phyloP scores from a whole-genome alignment of 768 basidiomycete species.

The Favolaschia claudopus region DNA sequence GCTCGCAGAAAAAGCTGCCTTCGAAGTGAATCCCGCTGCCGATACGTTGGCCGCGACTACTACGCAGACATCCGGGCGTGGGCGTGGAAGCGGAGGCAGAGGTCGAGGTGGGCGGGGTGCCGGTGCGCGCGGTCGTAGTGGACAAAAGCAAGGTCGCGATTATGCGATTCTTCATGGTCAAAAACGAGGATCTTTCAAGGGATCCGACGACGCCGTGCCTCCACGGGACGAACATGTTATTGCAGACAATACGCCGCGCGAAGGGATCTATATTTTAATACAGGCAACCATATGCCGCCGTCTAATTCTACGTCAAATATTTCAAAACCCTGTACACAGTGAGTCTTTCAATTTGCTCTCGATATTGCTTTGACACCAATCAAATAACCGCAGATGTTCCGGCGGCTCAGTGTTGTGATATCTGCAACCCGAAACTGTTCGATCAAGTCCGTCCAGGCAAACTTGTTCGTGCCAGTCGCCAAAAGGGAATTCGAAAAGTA shows the following conservation, averaged over 20 bases:
- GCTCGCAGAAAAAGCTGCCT: no score
- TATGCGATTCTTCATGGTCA: not conserved
- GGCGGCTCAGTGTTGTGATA: slow-evolving; percentile 13
- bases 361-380: not conserved
- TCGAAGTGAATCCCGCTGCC: no score
- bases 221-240: not conserved
- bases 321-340: not conserved
- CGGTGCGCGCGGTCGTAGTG: not conserved
- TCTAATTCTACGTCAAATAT: not conserved
- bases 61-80: not conserved
- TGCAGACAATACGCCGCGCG: not conserved
- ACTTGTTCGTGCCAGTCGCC: not conserved
- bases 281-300: not conserved
- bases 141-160: not conserved
- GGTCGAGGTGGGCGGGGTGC: not conserved
- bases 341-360: not conserved
- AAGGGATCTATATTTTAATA: not conserved
- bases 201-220: not conserved
- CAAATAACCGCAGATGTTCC: not conserved
- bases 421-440: slow-evolving; percentile 3
- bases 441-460: not conserved
- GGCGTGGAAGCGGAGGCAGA: not conserved
- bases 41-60: no score
- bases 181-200: not conserved
- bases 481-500: not conserved